A percentile compares a stretch with the other conserved stretches of the same genome.
These are phyloP conservation scores for Chrysoporthe deuterocubensis DNA, from an alignment of 2,329 filamentous ascomycete species.

Conservation along the genomic window DNA sequence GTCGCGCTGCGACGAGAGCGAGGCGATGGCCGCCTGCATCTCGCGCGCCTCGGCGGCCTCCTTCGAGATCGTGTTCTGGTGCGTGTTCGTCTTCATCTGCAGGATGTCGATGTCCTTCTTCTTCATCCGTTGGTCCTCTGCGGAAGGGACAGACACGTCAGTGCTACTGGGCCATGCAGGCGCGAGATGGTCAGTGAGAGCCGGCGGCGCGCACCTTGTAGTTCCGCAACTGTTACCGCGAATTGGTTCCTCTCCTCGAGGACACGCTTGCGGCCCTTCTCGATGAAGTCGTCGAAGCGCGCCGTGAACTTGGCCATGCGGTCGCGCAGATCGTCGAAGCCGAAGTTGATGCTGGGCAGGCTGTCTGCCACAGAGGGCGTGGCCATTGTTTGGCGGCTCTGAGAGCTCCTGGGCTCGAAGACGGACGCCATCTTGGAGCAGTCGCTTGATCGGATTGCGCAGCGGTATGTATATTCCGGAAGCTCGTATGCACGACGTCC, in stretches of 20 bases:
- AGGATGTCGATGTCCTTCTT: constrained; percentile 86
- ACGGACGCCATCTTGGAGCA: constrained; percentile 54
- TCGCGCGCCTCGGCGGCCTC: constrained; percentile 78
- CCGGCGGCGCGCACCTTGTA: constrained; percentile 69
- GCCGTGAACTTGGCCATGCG: constrained; percentile 92
- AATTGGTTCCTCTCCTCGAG: constrained; percentile 94
- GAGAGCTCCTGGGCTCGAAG: constrained; percentile 73
- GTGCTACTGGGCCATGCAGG: constrained; percentile 5
- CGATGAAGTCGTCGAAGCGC: constrained; percentile 92
- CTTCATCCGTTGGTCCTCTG: constrained; percentile 91
- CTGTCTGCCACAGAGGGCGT: constrained; percentile 74
- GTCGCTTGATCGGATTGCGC: neutral
- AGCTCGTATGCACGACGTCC: neutral
- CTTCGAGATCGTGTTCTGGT: constrained; percentile 75
- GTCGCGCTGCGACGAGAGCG: constrained; percentile 64
- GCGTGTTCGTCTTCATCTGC: constrained; percentile 69
- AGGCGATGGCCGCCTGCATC: constrained; percentile 67
- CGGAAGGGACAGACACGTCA: neutral
- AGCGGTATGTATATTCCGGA: neutral
- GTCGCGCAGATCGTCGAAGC: constrained; percentile 92
- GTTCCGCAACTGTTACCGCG: constrained; percentile 83
- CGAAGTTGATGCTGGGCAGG: constrained; percentile 90
- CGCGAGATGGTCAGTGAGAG: neutral
- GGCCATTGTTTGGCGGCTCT: constrained; percentile 63
- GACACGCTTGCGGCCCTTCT: constrained; percentile 85